These are phyloP conservation scores for Camelina laxa DNA, from an alignment of 345 rosid species.

Conservation along the genomic window DNA sequence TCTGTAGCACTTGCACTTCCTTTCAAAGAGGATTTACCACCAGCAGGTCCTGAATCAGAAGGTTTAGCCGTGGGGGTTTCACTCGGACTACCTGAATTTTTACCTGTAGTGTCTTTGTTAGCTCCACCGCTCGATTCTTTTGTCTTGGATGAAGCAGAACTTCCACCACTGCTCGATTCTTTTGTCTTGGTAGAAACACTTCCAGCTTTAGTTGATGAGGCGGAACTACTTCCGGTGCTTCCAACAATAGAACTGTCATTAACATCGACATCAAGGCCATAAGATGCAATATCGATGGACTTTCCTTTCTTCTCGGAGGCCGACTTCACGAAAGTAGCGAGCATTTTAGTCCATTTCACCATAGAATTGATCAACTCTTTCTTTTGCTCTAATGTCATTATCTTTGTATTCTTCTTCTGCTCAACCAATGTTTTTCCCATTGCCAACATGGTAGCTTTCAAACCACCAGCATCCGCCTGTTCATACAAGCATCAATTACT, in stretches of 20 bases:
- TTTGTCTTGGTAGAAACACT: background rate
- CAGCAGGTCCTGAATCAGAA: background rate
- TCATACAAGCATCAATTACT: background rate
- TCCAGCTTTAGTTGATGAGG: background rate
- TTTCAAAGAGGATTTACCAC: slow-evolving; percentile 3
- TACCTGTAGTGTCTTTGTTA: slow-evolving; percentile 24
- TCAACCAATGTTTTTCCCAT: slow-evolving; percentile 40
- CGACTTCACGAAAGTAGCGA: slow-evolving; percentile 27
- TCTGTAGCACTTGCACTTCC: background rate
- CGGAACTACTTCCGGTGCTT: background rate
- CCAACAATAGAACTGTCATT: slow-evolving; percentile 22
- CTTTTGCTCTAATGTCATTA: slow-evolving; percentile 20
- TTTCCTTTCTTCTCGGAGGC: slow-evolving; percentile 39
- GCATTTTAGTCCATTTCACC: slow-evolving; percentile 33
- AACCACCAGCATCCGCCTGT: slow-evolving; percentile 28
- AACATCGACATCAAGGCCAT: slow-evolving; percentile 33
- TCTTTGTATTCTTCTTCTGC: slow-evolving; percentile 16
- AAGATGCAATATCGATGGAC: slow-evolving; percentile 19
- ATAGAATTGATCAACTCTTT: slow-evolving; percentile 9
- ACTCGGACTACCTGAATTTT: background rate
- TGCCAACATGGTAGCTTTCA: slow-evolving; percentile 19
- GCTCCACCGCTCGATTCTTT: background rate
- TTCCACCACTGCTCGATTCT: background rate
- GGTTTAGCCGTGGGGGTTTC: slow-evolving; percentile 22
- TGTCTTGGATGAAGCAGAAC: background rate